These are phyloP conservation scores for Colletotrichum salicis DNA, from an alignment of 2,329 filamentous ascomycete genomes.

Conservation along the genomic window DNA sequence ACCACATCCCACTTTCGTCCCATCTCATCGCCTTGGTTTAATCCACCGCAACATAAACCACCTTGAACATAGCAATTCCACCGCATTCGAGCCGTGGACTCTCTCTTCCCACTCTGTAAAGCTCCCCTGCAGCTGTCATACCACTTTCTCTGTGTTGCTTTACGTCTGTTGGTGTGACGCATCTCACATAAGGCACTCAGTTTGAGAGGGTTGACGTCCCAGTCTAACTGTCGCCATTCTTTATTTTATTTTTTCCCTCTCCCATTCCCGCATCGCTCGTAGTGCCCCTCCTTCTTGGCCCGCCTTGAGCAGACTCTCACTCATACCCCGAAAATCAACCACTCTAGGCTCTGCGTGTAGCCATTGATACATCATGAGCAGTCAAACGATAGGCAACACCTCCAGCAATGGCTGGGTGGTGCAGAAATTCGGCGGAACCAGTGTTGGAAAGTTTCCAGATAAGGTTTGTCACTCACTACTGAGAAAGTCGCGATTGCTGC, in stretches of 20 bases:
- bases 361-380: conserved; percentile 31
- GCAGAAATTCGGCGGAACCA: conserved; percentile 96
- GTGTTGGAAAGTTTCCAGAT: conserved; percentile 90
- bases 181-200: neutral
- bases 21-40: conserved; percentile 21
- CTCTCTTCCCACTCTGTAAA: conserved; percentile 2
- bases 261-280: conserved; percentile 16
- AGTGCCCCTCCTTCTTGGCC: conserved; percentile 25
- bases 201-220: conserved; percentile 26
- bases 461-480: conserved; percentile 57
- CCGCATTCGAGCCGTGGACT: conserved; percentile 3
- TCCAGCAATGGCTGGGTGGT: conserved; percentile 77
- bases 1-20: conserved; percentile 35
- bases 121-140: neutral
- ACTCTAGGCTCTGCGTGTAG: neutral
- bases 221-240: conserved; percentile 22
- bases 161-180: neutral
- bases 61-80: conserved; percentile 1
- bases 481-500: conserved; percentile 28
- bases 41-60: conserved; percentile 19
- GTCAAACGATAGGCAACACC: conserved; percentile 43
- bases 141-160: neutral
- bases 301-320: conserved; percentile 19
- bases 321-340: conserved; percentile 1
- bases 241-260: conserved; percentile 9